Evolutionary conservation across 2,329 filamentous ascomycete genomes (phyloP).

Genomic region (Claviceps sp.): DNA sequence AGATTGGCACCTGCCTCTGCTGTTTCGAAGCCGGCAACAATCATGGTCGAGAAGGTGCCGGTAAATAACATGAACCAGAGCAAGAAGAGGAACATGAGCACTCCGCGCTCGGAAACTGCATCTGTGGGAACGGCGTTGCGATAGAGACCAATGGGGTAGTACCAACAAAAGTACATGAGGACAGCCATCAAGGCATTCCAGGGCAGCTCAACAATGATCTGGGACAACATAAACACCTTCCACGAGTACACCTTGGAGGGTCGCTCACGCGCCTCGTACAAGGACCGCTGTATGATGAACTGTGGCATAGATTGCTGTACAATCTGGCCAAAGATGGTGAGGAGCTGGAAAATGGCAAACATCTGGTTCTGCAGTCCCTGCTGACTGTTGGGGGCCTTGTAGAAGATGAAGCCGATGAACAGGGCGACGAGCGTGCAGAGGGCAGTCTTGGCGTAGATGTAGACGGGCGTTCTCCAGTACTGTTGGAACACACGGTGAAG

Average conservation of each 20-base stretch:
- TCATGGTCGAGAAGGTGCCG: conserved; percentile 66
- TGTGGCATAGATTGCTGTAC: conserved; percentile 75
- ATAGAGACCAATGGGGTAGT: conserved; percentile 73
- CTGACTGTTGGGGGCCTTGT: conserved; percentile 53
- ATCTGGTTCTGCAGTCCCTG: conserved; percentile 78
- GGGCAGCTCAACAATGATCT: conserved; percentile 73
- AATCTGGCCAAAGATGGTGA: conserved; percentile 69
- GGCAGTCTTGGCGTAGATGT: conserved; percentile 71
- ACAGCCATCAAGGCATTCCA: conserved; percentile 68
- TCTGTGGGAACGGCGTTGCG: conserved; percentile 50
- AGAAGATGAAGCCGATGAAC: conserved; percentile 76
- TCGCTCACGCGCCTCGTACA: conserved; percentile 76
- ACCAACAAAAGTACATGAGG: conserved; percentile 71
- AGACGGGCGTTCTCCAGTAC: conserved; percentile 81
- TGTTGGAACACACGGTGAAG: conserved; percentile 70
- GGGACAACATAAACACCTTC: conserved; percentile 73
- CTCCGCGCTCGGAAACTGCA: conserved; percentile 54
- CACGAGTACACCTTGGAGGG: conserved; percentile 76
- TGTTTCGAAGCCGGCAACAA: conserved; percentile 62
- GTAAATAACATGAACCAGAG: conserved; percentile 67
- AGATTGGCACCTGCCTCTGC: conserved; percentile 66
- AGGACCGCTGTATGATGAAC: conserved; percentile 66
- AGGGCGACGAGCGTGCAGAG: conserved; percentile 53
- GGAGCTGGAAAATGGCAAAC: conserved; percentile 74
- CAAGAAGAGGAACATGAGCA: conserved; percentile 66